phyloP scores from a whole-genome alignment of 2,329 filamentous ascomycete species.

The Microsporum audouinii region DNA sequence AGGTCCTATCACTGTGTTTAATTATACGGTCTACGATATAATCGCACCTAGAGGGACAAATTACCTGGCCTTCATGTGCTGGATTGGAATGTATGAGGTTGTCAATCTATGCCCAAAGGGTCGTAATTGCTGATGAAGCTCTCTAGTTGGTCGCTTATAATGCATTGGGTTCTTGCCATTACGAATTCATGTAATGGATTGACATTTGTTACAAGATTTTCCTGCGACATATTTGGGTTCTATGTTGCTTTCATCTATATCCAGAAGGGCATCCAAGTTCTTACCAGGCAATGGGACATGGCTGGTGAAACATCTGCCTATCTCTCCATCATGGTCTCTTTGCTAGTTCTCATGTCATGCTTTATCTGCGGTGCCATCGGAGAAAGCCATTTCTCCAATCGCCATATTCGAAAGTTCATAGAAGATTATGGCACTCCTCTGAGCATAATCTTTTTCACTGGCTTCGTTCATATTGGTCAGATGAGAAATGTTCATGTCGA shows the following conservation, averaged over 20 bases:
- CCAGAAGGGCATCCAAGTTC: constrained; percentile 79
- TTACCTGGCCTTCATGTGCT: constrained; percentile 83
- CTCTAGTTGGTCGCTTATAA: constrained; percentile 62
- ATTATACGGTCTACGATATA: constrained; percentile 88
- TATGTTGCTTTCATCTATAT: constrained; percentile 88
- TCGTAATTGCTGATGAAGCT: neutral
- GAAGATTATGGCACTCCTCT: constrained; percentile 83
- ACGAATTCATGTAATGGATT: constrained; percentile 81
- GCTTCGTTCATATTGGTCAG: constrained; percentile 74
- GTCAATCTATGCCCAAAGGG: neutral
- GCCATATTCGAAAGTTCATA: constrained; percentile 66
- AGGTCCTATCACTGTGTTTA: constrained; percentile 87
- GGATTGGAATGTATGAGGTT: constrained; percentile 62
- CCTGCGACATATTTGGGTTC: constrained; percentile 88
- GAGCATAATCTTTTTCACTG: constrained; percentile 76
- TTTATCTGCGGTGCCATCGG: constrained; percentile 65
- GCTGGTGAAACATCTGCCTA: constrained; percentile 54
- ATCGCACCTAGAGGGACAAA: constrained; percentile 64
- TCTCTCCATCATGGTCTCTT: constrained; percentile 61
- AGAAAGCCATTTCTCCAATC: constrained; percentile 58
- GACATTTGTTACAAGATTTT: constrained; percentile 82
- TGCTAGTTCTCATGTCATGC: constrained; percentile 66
- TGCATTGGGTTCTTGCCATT: constrained; percentile 73
- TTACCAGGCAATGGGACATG: constrained; percentile 58
- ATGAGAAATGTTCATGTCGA: constrained; percentile 62